These are phyloP conservation scores for Fusarium anthophilum DNA, from an alignment of 2,329 filamentous ascomycete genomes.

Conservation along the genomic window DNA sequence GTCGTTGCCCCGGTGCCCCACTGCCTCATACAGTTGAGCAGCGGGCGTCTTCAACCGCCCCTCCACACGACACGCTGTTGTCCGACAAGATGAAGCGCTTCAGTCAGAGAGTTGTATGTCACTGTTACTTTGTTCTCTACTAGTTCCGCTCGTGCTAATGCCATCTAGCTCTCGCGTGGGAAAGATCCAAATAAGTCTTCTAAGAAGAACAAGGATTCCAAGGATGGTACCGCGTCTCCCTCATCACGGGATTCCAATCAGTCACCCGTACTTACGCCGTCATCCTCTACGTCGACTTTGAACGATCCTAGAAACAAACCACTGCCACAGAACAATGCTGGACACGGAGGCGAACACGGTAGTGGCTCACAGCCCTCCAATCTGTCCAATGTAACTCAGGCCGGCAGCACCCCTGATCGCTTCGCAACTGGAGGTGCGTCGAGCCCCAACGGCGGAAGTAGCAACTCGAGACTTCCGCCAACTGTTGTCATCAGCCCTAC, in stretches of 20 bases:
- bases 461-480: constrained; percentile 68
- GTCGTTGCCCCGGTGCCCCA: constrained; percentile 46
- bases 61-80: constrained; percentile 41
- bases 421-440: constrained; percentile 51
- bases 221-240: constrained; percentile 83
- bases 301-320: constrained; percentile 88
- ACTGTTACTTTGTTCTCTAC: not conserved
- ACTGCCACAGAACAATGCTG: constrained; percentile 66
- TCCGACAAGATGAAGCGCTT: constrained; percentile 89
- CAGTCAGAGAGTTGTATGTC: constrained; percentile 93
- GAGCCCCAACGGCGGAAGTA: constrained; percentile 50
- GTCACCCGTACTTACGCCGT: constrained; percentile 77
- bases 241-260: constrained; percentile 68
- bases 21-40: constrained; percentile 39
- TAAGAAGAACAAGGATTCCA: constrained; percentile 77
- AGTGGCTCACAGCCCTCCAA: constrained; percentile 53
- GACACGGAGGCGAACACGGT: constrained; percentile 55
- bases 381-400: constrained; percentile 50
- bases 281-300: constrained; percentile 87
- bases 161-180: constrained; percentile 82
- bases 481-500: constrained; percentile 96
- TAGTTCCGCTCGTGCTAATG: constrained; percentile 20
- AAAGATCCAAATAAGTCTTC: constrained; percentile 87
- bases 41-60: constrained; percentile 42
- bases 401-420: constrained; percentile 52